These are phyloP conservation scores for Fraxinus nigra DNA, from an alignment of 305 asterid genomes.

Conservation along the genomic window DNA sequence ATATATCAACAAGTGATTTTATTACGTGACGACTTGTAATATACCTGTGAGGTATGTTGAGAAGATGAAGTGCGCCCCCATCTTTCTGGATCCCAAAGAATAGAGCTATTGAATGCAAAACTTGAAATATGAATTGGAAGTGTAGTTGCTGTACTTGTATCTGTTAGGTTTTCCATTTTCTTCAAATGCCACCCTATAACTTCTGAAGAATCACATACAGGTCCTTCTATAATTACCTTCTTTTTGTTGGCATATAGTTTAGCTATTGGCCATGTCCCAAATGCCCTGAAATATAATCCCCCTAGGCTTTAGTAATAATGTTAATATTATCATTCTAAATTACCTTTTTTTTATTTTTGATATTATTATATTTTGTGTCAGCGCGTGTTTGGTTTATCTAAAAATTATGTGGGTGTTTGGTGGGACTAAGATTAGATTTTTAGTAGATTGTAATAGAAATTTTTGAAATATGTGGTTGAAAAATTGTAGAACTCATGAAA, in stretches of 20 bases:
- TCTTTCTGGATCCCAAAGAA: slow-evolving; percentile 95
- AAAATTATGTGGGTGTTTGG: too few relatives aligned
- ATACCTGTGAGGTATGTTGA: slow-evolving; percentile 74
- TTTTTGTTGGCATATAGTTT: slow-evolving; percentile 55
- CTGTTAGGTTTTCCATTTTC: slow-evolving; percentile 48
- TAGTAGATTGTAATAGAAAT: too few relatives aligned
- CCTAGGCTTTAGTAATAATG: background rate
- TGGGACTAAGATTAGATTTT: too few relatives aligned
- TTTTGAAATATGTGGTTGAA: too few relatives aligned
- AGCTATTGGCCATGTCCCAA: slow-evolving; percentile 86
- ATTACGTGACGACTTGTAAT: background rate
- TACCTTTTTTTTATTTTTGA: too few relatives aligned
- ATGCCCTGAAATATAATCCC: slow-evolving; percentile 49
- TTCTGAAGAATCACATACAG: slow-evolving; percentile 67
- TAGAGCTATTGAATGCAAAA: slow-evolving; percentile 86
- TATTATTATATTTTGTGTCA: too few relatives aligned
- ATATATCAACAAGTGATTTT: background rate
- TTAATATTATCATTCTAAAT: background rate
- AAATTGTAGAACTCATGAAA: too few relatives aligned
- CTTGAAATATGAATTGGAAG: slow-evolving; percentile 68
- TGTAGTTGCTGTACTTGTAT: slow-evolving; percentile 17
- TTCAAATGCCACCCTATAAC: slow-evolving; percentile 90
- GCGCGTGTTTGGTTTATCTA: too few relatives aligned
- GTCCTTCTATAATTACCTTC: slow-evolving; percentile 63
- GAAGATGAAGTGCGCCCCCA: slow-evolving; percentile 85